Evolutionary conservation across 1,284 basidiomycete genomes (phyloP).

Genomic region (Boletus calvinii): DNA sequence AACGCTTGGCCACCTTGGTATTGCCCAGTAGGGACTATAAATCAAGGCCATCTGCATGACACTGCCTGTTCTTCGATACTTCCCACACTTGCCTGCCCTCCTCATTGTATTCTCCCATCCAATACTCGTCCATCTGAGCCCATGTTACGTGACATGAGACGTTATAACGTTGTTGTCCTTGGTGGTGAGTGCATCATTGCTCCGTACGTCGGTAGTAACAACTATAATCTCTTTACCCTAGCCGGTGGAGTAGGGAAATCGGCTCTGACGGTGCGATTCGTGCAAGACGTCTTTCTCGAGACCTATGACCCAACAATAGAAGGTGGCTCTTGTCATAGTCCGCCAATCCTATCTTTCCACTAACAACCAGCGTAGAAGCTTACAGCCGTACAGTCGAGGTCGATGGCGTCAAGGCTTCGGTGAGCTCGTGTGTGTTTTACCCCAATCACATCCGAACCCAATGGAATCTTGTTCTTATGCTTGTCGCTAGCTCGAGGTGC

Average conservation of each 20-base stretch:
- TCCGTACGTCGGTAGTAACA: slow-evolving; percentile 7
- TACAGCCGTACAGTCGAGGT: slow-evolving; percentile 62
- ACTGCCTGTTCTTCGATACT: slow-evolving; percentile 19
- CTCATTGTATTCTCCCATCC: slow-evolving; percentile 15
- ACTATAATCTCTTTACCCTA: slow-evolving; percentile 30
- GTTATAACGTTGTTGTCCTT: slow-evolving; percentile 74
- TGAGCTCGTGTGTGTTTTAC: slow-evolving; percentile 37
- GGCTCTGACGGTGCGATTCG: slow-evolving; percentile 73
- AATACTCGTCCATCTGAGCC: slow-evolving; percentile 3
- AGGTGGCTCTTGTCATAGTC: slow-evolving; percentile 43
- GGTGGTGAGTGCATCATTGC: slow-evolving; percentile 53
- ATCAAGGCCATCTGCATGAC: slow-evolving; percentile 18
- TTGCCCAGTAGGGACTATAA: slow-evolving; percentile 9
- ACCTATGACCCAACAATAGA: slow-evolving; percentile 83
- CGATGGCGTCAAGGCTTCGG: slow-evolving; percentile 57
- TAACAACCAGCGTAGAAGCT: slow-evolving; percentile 16
- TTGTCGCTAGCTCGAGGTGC: slow-evolving; percentile 66
- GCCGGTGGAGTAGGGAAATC: slow-evolving; percentile 86
- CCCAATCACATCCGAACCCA: slow-evolving; percentile 11
- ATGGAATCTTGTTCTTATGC: slow-evolving; percentile 15
- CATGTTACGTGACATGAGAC: slow-evolving; percentile 45
- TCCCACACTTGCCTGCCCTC: slow-evolving; percentile 25
- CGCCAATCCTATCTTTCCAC: slow-evolving; percentile 1
- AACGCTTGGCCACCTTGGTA: slow-evolving; percentile 1
- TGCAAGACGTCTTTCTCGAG: slow-evolving; percentile 72